A percentile compares a stretch with the other conserved stretches of the same genome.
Conservation (phyloP, 2,329 filamentous ascomycete species). For the Talaromyces funiculosus region DNA sequence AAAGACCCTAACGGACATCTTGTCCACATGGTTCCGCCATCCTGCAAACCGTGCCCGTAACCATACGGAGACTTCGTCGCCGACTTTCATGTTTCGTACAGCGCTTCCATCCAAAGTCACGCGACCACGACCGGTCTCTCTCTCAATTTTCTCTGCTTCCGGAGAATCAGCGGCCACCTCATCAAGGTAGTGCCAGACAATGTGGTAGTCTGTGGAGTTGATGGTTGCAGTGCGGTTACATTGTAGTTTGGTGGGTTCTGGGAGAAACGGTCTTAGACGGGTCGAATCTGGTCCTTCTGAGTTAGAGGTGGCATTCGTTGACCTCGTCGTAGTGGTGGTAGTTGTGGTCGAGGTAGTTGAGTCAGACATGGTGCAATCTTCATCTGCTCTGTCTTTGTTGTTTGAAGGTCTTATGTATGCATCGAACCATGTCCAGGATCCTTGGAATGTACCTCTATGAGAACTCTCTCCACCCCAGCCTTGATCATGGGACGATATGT, state of each 20-base stretch:
- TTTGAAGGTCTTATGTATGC: conserved; percentile 24
- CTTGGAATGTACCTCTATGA: conserved; percentile 21
- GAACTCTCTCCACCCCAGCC: conserved; percentile 24
- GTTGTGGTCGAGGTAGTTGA: background rate
- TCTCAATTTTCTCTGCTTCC: conserved; percentile 29
- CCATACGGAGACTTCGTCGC: conserved; percentile 36
- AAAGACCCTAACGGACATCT: conserved; percentile 28
- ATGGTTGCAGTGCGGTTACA: conserved; percentile 23
- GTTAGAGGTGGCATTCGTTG: conserved; percentile 10
- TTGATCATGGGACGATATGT: conserved; percentile 33
- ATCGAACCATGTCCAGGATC: conserved; percentile 38
- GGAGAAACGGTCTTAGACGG: conserved; percentile 25
- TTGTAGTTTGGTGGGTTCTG: conserved; percentile 27
- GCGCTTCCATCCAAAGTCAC: conserved; percentile 31
- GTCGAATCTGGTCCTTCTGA: background rate
- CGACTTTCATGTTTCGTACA: conserved; percentile 30
- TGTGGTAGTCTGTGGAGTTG: conserved; percentile 20
- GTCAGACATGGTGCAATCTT: background rate
- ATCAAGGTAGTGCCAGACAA: conserved; percentile 35
- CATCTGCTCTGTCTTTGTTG: background rate
- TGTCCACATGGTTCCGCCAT: conserved; percentile 32
- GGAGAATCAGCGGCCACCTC: conserved; percentile 24
- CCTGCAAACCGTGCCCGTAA: conserved; percentile 32
- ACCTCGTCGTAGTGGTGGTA: background rate
- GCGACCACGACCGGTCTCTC: conserved; percentile 27